Percentiles rank a stretch among this genome's conserved stretches.
Evolutionary conservation across 768 basidiomycete genomes (phyloP).

Genomic region (Amanita inopinata): DNA sequence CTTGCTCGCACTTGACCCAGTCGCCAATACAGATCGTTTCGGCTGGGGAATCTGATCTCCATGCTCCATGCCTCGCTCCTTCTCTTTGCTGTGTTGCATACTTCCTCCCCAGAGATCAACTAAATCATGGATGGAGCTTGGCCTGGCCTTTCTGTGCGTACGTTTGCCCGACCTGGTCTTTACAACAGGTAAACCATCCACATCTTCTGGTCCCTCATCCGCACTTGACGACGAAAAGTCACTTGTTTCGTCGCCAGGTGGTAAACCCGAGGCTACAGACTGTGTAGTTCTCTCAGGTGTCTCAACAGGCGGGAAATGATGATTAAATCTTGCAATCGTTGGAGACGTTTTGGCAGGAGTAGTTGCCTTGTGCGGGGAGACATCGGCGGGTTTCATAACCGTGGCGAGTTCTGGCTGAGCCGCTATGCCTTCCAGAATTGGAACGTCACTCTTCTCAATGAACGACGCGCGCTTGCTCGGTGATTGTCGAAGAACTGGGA

Average conservation of each 20-base stretch:
- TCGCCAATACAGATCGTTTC: neutral
- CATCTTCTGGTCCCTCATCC: constrained; percentile 48
- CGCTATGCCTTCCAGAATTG: constrained; percentile 27
- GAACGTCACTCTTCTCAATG: constrained; percentile 37
- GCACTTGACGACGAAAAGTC: constrained; percentile 42
- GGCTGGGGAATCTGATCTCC: neutral
- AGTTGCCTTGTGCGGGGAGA: too few species aligned
- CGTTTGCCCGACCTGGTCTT: constrained; percentile 18
- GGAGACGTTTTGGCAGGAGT: constrained; percentile 22
- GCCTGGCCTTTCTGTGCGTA: constrained; percentile 42
- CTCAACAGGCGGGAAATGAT: constrained; percentile 26
- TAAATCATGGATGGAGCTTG: constrained; percentile 78
- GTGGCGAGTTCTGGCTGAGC: constrained; percentile 25
- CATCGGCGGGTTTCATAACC: constrained; percentile 9
- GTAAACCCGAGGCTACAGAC: constrained; percentile 5
- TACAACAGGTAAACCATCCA: constrained; percentile 19
- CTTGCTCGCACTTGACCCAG: neutral
- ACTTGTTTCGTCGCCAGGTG: neutral
- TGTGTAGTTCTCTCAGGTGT: constrained; percentile 13
- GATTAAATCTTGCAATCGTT: constrained; percentile 27
- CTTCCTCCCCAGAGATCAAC: constrained; percentile 72
- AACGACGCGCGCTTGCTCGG: constrained; percentile 66
- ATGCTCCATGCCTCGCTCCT: constrained; percentile 13
- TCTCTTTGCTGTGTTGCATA: constrained; percentile 32
- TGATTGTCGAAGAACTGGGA: constrained; percentile 54